Evolutionary conservation across 306 rosid species (phyloP).

Genomic region (Vigna mungo): DNA sequence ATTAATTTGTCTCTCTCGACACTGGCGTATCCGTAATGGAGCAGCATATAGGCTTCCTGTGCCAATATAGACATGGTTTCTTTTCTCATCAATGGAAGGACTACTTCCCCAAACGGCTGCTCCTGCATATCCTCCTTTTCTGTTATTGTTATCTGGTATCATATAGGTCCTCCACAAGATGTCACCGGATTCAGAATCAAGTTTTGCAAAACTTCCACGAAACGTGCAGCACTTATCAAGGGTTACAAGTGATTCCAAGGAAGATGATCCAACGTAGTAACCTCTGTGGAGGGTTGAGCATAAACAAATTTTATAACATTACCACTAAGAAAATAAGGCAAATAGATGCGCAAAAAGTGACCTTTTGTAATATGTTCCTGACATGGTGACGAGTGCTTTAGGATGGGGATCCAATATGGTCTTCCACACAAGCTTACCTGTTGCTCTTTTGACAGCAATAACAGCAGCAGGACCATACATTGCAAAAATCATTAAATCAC

Average conservation of each 20-base stretch:
- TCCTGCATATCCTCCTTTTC: constrained; percentile 55
- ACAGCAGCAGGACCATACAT: constrained; percentile 68
- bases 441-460: constrained; percentile 55
- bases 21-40: constrained; percentile 48
- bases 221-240: constrained; percentile 60
- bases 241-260: constrained; percentile 45
- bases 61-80: constrained; percentile 63
- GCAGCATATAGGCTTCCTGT: constrained; percentile 71
- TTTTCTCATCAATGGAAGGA: constrained; percentile 60
- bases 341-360: background rate
- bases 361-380: constrained; percentile 67
- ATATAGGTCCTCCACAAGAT: constrained; percentile 66
- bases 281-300: background rate
- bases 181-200: constrained; percentile 47
- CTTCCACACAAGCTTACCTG: constrained; percentile 59
- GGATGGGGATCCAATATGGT: constrained; percentile 52
- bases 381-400: constrained; percentile 58
- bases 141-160: constrained; percentile 61
- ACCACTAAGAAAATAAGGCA: background rate
- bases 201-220: constrained; percentile 60
- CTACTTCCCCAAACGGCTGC: constrained; percentile 85
- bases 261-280: constrained; percentile 48
- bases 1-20: constrained; percentile 61
- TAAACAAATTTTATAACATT: background rate
- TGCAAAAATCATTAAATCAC: constrained; percentile 40